Evolutionary conservation across 768 basidiomycete species (phyloP).

Genomic region (Boletus patriciae): DNA sequence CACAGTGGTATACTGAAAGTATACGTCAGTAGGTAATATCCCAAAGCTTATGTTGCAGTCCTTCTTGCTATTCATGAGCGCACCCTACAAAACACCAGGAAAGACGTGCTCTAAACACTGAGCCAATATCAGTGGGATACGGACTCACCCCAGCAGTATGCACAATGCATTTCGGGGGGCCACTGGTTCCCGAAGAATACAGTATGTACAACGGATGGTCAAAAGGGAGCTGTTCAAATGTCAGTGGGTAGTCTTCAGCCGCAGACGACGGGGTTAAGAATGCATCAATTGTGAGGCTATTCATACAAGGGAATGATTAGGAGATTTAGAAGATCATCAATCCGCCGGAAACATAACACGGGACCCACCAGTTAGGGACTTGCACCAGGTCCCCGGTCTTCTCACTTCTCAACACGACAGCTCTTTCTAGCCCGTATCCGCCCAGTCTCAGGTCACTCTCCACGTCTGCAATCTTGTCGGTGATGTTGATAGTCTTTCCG

Average conservation of each 20-base stretch:
- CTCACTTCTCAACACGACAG: slow-evolving; percentile 60
- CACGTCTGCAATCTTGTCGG: slow-evolving; percentile 55
- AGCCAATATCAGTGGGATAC: background rate
- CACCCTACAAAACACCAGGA: slow-evolving; percentile 48
- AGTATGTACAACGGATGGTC: slow-evolving; percentile 79
- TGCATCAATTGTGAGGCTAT: slow-evolving; percentile 39
- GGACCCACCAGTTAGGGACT: slow-evolving; percentile 23
- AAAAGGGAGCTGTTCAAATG: slow-evolving; percentile 74
- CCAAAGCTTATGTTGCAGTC: slow-evolving; percentile 51
- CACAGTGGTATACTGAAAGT: slow-evolving; percentile 76
- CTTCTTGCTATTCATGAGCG: slow-evolving; percentile 69
- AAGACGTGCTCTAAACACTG: background rate
- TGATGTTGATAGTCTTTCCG: slow-evolving; percentile 56
- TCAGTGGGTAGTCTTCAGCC: slow-evolving; percentile 49
- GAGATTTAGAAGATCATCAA: background rate
- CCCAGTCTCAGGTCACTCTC: slow-evolving; percentile 44
- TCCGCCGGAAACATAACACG: background rate
- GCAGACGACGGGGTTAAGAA: slow-evolving; percentile 44
- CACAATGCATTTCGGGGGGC: slow-evolving; percentile 82
- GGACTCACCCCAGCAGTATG: slow-evolving; percentile 68
- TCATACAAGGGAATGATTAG: background rate
- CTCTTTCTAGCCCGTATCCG: slow-evolving; percentile 47
- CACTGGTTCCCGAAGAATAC: slow-evolving; percentile 86
- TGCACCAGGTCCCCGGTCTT: slow-evolving; percentile 21
- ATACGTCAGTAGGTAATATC: slow-evolving; percentile 50